Evolutionary conservation across 2,329 filamentous ascomycete species (phyloP).

Genomic region (Tolypocladium album): DNA sequence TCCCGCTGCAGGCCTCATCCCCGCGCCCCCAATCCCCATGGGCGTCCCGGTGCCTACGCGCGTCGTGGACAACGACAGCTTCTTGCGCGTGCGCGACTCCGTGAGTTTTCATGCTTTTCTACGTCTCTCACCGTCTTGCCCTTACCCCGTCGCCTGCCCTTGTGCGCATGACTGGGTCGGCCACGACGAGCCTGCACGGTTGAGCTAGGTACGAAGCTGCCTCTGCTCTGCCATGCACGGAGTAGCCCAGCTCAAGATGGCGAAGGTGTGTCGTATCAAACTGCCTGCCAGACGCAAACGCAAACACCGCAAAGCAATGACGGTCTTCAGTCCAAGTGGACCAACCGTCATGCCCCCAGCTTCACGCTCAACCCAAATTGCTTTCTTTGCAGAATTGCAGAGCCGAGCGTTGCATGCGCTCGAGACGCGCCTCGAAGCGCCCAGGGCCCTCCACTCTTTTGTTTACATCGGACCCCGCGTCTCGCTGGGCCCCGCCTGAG

Average conservation of each 20-base stretch:
- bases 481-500: not conserved
- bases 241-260: not conserved
- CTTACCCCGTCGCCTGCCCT: not conserved
- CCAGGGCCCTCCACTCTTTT: conserved; percentile 3
- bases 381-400: not conserved
- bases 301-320: not conserved
- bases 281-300: not conserved
- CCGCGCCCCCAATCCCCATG: conserved; percentile 5
- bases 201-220: not conserved
- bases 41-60: conserved; percentile 15
- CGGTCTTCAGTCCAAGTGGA: not conserved
- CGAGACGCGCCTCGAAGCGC: not conserved
- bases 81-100: conserved; percentile 69
- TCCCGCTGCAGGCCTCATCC: conserved; percentile 9
- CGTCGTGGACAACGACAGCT: conserved; percentile 60
- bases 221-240: not conserved
- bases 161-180: not conserved
- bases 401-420: not conserved
- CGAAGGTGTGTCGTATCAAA: not conserved
- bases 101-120: conserved; percentile 45
- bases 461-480: conserved; percentile 11
- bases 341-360: not conserved
- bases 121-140: conserved; percentile 3
- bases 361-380: not conserved
- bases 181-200: not conserved